Evolutionary conservation across 495 filamentous ascomycete species (phyloP).

Genomic region (Penicillium tannophilum): DNA sequence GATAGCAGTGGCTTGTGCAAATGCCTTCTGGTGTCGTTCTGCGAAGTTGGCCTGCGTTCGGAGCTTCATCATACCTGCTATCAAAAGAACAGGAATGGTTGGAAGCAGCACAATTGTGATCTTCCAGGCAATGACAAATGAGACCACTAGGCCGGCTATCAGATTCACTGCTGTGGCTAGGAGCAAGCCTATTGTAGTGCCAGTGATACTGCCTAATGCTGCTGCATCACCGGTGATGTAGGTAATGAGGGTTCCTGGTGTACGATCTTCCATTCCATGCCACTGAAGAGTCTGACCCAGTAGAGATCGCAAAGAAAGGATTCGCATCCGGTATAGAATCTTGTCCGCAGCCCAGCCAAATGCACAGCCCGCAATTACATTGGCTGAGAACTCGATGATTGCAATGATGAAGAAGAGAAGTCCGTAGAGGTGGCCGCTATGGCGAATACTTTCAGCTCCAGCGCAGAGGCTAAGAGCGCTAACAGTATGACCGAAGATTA

Average conservation of each 20-base stretch:
- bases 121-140: constrained; percentile 44
- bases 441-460: constrained; percentile 32
- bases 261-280: constrained; percentile 49
- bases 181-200: constrained; percentile 45
- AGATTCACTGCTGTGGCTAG: constrained; percentile 46
- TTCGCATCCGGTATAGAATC: constrained; percentile 49
- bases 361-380: constrained; percentile 45
- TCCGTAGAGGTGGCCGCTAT: constrained; percentile 50
- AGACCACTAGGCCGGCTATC: constrained; percentile 39
- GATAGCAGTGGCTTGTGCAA: constrained; percentile 49
- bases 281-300: constrained; percentile 53
- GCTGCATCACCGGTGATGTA: constrained; percentile 53
- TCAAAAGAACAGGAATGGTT: constrained; percentile 44
- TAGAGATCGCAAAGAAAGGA: constrained; percentile 51
- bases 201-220: constrained; percentile 49
- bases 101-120: constrained; percentile 43
- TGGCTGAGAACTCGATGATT: constrained; percentile 52
- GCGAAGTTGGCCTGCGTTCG: constrained; percentile 55
- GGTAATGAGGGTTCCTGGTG: constrained; percentile 44
- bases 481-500: constrained; percentile 54
- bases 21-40: constrained; percentile 57
- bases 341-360: constrained; percentile 56
- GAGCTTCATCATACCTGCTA: constrained; percentile 54
- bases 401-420: constrained; percentile 58
- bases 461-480: constrained; percentile 44